phyloP scores from a whole-genome alignment of 129 eudicot species.

The Flaveria ramosissima region DNA sequence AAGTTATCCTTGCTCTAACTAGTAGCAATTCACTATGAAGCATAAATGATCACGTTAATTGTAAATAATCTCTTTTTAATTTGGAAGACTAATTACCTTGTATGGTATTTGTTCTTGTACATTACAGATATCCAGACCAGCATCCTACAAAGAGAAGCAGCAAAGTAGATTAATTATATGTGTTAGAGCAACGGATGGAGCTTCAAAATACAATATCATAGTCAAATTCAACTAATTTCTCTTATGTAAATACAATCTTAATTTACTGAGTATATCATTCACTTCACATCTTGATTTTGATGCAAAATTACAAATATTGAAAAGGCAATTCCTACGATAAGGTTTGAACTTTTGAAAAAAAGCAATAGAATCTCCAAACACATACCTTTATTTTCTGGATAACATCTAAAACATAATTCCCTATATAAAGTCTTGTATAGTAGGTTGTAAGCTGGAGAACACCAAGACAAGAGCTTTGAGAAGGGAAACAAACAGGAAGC shows the following conservation, averaged over 20 bases:
- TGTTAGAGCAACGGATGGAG: too few species aligned
- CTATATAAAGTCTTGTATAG: neutral
- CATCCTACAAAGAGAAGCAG: slow-evolving; percentile 9
- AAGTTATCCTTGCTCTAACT: too few species aligned
- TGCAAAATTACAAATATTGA: neutral
- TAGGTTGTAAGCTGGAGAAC: neutral
- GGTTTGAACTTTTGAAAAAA: neutral
- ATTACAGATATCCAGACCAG: neutral
- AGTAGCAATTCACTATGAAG: neutral
- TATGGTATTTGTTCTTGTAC: slow-evolving; percentile 11
- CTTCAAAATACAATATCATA: too few species aligned
- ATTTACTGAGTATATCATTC: too few species aligned
- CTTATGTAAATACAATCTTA: too few species aligned
- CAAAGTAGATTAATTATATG: neutral
- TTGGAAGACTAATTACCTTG: slow-evolving; percentile 3
- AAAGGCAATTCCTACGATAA: neutral
- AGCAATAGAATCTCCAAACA: neutral
- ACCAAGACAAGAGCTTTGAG: slow-evolving; percentile 28
- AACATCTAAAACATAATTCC: neutral
- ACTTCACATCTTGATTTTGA: too few species aligned
- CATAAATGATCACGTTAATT: neutral
- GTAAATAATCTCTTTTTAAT: neutral
- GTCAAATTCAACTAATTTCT: too few species aligned
- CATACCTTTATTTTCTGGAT: neutral
- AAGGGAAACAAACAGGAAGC: slow-evolving; percentile 18